Conservation (phyloP, 75 land plant species). For the Adiantum capillusveneris region DNA sequence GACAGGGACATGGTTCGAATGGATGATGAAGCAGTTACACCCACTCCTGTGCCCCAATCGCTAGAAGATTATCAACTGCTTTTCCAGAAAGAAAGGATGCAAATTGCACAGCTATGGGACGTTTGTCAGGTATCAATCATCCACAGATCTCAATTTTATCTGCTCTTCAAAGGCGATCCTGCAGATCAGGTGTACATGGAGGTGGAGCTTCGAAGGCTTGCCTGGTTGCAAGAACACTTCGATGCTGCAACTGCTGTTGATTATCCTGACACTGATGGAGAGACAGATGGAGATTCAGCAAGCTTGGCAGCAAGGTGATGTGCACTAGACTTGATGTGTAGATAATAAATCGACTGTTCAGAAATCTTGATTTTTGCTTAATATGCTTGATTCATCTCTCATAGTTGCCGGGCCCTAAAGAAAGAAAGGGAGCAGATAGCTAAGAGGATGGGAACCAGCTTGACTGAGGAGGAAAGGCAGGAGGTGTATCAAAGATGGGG, state of each 20-base stretch:
- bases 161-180: constrained; percentile 81
- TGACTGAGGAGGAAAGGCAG: constrained; percentile 71
- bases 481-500: constrained; percentile 63
- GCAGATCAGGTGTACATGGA: constrained; percentile 95
- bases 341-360: too few species aligned
- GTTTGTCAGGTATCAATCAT: constrained; percentile 81
- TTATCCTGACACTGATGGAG: constrained; percentile 12
- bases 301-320: constrained; percentile 47
- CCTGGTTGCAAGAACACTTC: constrained; percentile 76
- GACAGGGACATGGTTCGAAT: constrained; percentile 17
- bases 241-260: constrained; percentile 38
- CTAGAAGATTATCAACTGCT: constrained; percentile 46
- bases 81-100: constrained; percentile 66
- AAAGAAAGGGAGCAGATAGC: constrained; percentile 86
- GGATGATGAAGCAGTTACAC: constrained; percentile 28
- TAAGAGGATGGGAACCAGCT: constrained; percentile 59
- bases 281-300: constrained; percentile 47
- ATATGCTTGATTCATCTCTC: too few species aligned
- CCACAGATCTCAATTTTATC: constrained; percentile 85
- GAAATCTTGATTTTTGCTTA: too few species aligned
- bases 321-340: too few species aligned
- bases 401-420: constrained; percentile 67
- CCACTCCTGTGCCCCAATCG: constrained; percentile 19
- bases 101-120: constrained; percentile 86
- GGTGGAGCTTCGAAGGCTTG: constrained; percentile 84